A percentile compares a stretch with the other conserved stretches of the same genome.
These are phyloP conservation scores for Hygrocybe punicea DNA, from an alignment of 768 basidiomycete species.

Conservation along the genomic window DNA sequence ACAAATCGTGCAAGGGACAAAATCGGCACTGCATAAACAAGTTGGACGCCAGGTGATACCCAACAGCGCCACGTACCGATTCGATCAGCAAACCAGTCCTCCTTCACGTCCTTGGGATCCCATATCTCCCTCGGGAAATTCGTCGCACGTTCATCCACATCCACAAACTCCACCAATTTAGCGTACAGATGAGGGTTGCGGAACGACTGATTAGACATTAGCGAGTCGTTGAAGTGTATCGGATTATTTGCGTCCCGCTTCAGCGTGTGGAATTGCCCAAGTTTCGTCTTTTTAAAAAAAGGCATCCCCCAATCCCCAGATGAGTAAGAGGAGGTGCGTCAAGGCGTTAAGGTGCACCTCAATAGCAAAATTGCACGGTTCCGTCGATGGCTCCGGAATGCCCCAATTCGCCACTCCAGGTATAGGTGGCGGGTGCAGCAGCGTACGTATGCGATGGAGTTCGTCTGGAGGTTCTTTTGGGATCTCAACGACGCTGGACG, in stretches of 20 bases:
- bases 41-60: not conserved
- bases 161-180: conserved; percentile 91
- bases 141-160: conserved; percentile 82
- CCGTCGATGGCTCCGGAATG: conserved; percentile 57
- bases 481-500: conserved; percentile 11
- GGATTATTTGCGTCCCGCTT: conserved; percentile 61
- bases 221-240: conserved; percentile 92
- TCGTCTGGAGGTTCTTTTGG: conserved; percentile 43
- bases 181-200: conserved; percentile 96
- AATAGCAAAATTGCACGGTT: conserved; percentile 59
- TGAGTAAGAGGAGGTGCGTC: not conserved
- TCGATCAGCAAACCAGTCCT: conserved; percentile 72
- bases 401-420: conserved; percentile 71
- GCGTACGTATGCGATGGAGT: conserved; percentile 47
- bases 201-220: conserved; percentile 90
- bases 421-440: conserved; percentile 63
- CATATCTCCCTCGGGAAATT: conserved; percentile 76
- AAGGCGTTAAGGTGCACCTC: conserved; percentile 43
- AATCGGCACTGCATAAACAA: conserved; percentile 24
- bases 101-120: conserved; percentile 60
- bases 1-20: not conserved
- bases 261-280: conserved; percentile 71
- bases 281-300: conserved; percentile 63
- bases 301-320: too few species aligned
- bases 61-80: conserved; percentile 58